These are phyloP conservation scores for Fusarium citri DNA, from an alignment of 2,329 filamentous ascomycete species.

Conservation along the genomic window DNA sequence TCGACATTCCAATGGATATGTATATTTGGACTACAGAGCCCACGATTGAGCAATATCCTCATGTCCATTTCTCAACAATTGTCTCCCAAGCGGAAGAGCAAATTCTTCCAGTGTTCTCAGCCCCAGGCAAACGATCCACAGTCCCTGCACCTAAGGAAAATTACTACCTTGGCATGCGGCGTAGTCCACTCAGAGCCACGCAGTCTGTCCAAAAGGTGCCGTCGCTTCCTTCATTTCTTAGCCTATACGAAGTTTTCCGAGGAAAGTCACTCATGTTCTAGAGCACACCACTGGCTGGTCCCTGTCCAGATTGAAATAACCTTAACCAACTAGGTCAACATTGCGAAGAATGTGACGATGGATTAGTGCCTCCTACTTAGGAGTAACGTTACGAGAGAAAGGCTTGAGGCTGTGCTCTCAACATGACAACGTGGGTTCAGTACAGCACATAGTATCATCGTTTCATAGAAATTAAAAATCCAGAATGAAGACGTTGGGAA, in stretches of 20 bases:
- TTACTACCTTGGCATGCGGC: not conserved
- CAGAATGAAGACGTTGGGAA: no score
- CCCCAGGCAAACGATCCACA: not conserved
- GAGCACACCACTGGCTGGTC: not conserved
- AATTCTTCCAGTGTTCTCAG: not conserved
- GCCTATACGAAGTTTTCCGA: not conserved
- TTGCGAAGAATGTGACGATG: not conserved
- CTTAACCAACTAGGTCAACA: not conserved
- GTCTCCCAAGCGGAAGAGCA: accelerated
- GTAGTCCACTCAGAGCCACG: not conserved
- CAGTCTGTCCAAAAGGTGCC: not conserved
- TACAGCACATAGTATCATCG: no score
- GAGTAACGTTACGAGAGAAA: not conserved
- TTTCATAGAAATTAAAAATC: no score
- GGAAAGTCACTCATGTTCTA: not conserved
- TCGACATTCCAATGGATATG: not conserved
- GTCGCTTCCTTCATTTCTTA: not conserved
- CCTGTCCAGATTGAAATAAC: accelerated
- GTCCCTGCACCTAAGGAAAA: not conserved
- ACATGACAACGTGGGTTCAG: not conserved
- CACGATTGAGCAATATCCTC: not conserved
- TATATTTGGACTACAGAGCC: not conserved
- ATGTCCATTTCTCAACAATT: accelerated
- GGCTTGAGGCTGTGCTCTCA: not conserved
- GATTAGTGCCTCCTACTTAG: not conserved